Evolutionary conservation across 345 rosid species (phyloP).

Genomic region (Erucastrum elatum): DNA sequence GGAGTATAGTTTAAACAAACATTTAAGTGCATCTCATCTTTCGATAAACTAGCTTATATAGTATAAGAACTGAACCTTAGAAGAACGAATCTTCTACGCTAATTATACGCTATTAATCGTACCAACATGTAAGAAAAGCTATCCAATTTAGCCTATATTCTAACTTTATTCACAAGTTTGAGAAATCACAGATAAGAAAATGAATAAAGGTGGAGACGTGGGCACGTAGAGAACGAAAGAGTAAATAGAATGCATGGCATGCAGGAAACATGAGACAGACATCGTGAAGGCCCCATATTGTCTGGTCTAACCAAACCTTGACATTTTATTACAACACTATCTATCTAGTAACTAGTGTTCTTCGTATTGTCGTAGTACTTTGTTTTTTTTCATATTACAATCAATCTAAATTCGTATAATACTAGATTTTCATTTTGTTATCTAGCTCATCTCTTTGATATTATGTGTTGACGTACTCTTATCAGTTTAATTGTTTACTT

Average conservation of each 20-base stretch:
- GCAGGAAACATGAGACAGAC: slow-evolving; percentile 47
- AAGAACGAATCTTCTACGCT: slow-evolving; percentile 22
- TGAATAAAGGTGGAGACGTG: slow-evolving; percentile 31
- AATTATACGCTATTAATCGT: not conserved
- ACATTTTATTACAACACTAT: slow-evolving; percentile 40
- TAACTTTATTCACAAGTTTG: slow-evolving; percentile 7
- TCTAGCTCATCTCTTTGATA: slow-evolving; percentile 25
- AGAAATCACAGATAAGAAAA: slow-evolving; percentile 12
- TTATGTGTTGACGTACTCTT: slow-evolving; percentile 33
- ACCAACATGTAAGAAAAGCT: not conserved
- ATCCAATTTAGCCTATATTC: not conserved
- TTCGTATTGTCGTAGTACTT: slow-evolving; percentile 36
- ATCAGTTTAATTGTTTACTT: slow-evolving; percentile 23
- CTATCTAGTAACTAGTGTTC: slow-evolving; percentile 36
- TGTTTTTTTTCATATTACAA: slow-evolving; percentile 14
- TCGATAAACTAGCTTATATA: slow-evolving; percentile 28
- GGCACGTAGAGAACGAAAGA: slow-evolving; percentile 35
- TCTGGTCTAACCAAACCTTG: slow-evolving; percentile 37
- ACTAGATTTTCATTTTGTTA: slow-evolving; percentile 7
- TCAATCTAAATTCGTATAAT: slow-evolving; percentile 9
- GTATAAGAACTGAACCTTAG: too few relatives aligned
- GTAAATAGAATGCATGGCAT: slow-evolving; percentile 42
- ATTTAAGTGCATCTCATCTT: slow-evolving; percentile 24
- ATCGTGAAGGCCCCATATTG: slow-evolving; percentile 43
- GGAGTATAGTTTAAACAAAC: slow-evolving; percentile 9